Evolutionary conservation across 306 rosid genomes (phyloP), one percentile per base, ranked within the genome.

Genomic region (Rosa persica): DNA sequence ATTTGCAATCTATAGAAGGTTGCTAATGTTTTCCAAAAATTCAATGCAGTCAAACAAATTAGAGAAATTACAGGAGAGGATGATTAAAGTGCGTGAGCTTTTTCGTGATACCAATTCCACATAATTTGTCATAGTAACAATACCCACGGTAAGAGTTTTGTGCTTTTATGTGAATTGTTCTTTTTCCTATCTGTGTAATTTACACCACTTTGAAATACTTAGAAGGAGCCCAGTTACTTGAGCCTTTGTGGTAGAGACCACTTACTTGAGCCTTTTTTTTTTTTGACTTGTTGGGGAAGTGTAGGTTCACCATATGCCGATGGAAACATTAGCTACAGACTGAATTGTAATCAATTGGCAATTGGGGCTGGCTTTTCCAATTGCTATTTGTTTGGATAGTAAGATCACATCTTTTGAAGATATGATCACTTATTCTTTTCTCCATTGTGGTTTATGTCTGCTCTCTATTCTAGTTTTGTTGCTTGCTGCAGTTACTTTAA

Each of bases 1-100:
- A 70, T 58, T 57, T 62, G 13, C 77, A 73, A 67, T 42, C 15
- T 23, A 4, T 46, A 23, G 25, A 40, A 71, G 80, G 79, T 67
- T 81, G 70, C 82, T 82, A 27, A 76, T 80, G 38, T 79, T 76
- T 57, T 23, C 34, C 8, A n/a, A 77, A 81, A 60, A 68, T 54
- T 34, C 70, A 40, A 25, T 82, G 73, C 92, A 92, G 98, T 78
- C 90, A 60, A 93, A 93, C 85, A 95, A 91, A 83, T 82, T 95
- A 85, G 98, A 93, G 92, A 79, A 52, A 76, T 89, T 93, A 20
- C 83, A 96, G 78, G 98, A 93, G 89, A 95, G 99, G 84, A 95
- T 95, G 99, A 69, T 93, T 80, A 93, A 95, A 90, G 99, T 95
- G 75, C 99, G 98, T 1, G 93, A 95, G 66, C 99, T 95, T 69